These are phyloP conservation scores for Lichtheimia ramosa DNA, from an alignment of 371 early-diverging fungal species.

Conservation along the genomic window DNA sequence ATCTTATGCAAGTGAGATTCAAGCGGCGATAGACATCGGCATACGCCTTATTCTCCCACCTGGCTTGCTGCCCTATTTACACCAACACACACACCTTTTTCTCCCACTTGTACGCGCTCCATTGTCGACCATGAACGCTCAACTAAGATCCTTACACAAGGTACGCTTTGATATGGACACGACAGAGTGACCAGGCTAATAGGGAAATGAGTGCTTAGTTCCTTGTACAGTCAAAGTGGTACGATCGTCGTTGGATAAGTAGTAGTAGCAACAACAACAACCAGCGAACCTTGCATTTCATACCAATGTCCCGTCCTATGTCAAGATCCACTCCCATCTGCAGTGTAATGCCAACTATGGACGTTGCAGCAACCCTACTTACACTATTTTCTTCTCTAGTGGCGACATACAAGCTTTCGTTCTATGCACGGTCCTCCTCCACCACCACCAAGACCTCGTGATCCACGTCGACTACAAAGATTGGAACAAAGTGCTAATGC, in stretches of 20 bases:
- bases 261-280: no score
- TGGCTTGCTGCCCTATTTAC: not conserved
- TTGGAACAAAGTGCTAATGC: slow-evolving; percentile 67
- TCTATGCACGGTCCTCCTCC: not conserved
- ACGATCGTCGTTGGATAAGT: slow-evolving; percentile 1
- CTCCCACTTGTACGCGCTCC: not conserved
- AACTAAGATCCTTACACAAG: slow-evolving; percentile 4
- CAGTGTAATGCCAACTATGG: not conserved
- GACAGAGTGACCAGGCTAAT: not conserved
- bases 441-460: slow-evolving; percentile 6
- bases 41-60: not conserved
- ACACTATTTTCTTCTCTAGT: not conserved
- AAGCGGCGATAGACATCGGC: no score
- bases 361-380: not conserved
- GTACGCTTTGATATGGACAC: not conserved
- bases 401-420: not conserved
- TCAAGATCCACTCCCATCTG: not conserved
- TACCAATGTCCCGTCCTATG: not conserved
- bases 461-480: slow-evolving; percentile 51
- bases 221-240: slow-evolving; percentile 6
- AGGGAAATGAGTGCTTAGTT: not conserved
- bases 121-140: not conserved
- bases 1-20: no score
- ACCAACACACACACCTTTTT: no score
- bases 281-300: no score